These are phyloP conservation scores for Cucumis cinereus DNA, from an alignment of 306 rosid genomes.

Conservation along the genomic window DNA sequence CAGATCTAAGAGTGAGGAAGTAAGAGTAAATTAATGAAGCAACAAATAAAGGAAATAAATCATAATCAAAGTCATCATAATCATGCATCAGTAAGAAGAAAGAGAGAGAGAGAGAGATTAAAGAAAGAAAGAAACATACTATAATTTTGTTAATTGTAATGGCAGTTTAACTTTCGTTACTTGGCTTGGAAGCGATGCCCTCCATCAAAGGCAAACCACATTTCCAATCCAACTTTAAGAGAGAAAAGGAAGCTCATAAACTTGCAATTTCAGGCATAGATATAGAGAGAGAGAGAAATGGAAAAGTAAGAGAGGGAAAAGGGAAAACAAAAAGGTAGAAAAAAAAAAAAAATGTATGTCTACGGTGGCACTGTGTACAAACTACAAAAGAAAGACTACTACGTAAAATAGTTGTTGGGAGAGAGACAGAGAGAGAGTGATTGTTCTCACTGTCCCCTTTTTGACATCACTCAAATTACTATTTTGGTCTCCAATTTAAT, in stretches of 20 bases:
- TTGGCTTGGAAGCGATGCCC: conserved; percentile 86
- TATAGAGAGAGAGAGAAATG: not conserved
- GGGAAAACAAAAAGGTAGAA: not conserved
- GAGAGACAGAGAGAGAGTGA: not conserved
- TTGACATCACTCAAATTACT: not conserved
- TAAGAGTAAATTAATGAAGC: conserved; percentile 9
- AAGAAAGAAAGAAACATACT: not conserved
- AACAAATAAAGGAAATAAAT: conserved; percentile 14
- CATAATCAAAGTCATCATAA: conserved; percentile 11
- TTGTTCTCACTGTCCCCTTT: not conserved
- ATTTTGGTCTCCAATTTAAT: not conserved
- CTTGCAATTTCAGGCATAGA: not conserved
- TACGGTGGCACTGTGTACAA: not conserved
- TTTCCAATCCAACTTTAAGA: conserved; percentile 28
- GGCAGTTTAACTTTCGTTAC: conserved; percentile 20
- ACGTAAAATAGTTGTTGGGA: not conserved
- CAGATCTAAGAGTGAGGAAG: conserved; percentile 44
- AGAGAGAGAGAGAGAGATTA: conserved; percentile 6
- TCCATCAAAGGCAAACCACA: conserved; percentile 36
- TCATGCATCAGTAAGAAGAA: conserved; percentile 4
- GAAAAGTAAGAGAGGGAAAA: not conserved
- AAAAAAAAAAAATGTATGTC: not conserved
- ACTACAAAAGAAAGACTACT: not conserved
- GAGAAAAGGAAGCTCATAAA: not conserved
- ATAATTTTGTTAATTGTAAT: not conserved